Evolutionary conservation across 805 yeast species (phyloP).

Genomic region (Komagataella mondaviorum): DNA sequence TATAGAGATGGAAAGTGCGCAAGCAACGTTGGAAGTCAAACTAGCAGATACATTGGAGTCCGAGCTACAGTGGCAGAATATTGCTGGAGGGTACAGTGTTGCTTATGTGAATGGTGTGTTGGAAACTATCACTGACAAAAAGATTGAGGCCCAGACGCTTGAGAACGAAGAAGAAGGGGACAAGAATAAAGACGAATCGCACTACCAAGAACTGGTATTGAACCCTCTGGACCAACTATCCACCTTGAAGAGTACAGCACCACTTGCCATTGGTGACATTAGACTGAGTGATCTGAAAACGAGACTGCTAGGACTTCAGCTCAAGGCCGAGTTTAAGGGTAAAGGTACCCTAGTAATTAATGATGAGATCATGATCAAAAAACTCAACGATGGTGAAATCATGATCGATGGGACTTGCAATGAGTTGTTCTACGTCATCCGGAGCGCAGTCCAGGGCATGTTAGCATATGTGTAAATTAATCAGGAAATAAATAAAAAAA

Average conservation of each 20-base stretch:
- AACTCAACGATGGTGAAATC: slow-evolving; percentile 72
- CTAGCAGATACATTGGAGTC: slow-evolving; percentile 51
- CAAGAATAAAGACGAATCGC: neutral
- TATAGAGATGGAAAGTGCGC: slow-evolving; percentile 32
- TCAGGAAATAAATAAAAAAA: neutral
- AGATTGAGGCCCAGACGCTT: neutral
- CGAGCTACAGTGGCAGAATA: slow-evolving; percentile 69
- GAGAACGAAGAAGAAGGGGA: slow-evolving; percentile 1
- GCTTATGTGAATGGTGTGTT: slow-evolving; percentile 73
- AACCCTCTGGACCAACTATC: slow-evolving; percentile 3
- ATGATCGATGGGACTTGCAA: slow-evolving; percentile 74
- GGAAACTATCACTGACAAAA: slow-evolving; percentile 2
- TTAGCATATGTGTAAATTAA: slow-evolving; percentile 47
- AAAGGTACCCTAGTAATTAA: slow-evolving; percentile 88
- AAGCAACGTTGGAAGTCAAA: slow-evolving; percentile 43
- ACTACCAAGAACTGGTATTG: slow-evolving; percentile 5
- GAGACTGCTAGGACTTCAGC: slow-evolving; percentile 40
- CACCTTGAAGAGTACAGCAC: slow-evolving; percentile 6
- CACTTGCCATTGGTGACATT: slow-evolving; percentile 80
- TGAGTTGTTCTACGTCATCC: slow-evolving; percentile 63
- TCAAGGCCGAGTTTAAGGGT: slow-evolving; percentile 79
- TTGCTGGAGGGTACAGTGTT: slow-evolving; percentile 68
- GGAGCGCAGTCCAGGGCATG: slow-evolving; percentile 58
- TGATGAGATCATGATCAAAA: slow-evolving; percentile 59
- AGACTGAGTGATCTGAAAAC: slow-evolving; percentile 68